These are phyloP conservation scores for Penicillium fuscoglaucum DNA, from an alignment of 2,329 filamentous ascomycete species.

Conservation along the genomic window DNA sequence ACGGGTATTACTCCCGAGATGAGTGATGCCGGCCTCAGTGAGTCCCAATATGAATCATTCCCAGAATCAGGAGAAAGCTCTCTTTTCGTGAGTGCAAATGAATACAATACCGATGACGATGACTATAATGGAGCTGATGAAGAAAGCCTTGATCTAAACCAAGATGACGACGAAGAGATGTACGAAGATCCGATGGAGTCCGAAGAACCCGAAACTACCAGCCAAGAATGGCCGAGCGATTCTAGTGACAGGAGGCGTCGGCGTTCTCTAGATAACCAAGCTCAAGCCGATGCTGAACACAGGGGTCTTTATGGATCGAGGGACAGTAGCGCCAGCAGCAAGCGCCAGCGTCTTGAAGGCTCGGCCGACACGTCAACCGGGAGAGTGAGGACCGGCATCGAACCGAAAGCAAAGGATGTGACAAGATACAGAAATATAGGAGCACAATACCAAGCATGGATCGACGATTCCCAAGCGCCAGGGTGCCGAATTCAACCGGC, in stretches of 20 bases:
- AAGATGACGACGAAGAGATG: background rate
- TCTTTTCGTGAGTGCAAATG: background rate
- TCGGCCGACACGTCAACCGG: background rate
- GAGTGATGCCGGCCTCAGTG: background rate
- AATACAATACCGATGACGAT: background rate
- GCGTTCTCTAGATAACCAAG: background rate
- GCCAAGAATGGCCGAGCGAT: background rate
- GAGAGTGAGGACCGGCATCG: background rate
- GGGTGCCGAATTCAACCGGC: background rate
- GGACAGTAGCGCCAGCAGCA: background rate
- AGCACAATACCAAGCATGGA: slow-evolving; percentile 1
- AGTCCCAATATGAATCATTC: background rate
- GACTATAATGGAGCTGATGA: background rate
- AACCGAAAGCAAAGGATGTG: background rate
- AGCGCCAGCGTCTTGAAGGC: background rate
- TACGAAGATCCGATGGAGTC: background rate
- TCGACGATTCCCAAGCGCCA: background rate
- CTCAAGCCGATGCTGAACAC: background rate
- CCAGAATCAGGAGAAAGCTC: background rate
- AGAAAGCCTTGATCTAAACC: background rate
- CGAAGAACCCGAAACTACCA: background rate
- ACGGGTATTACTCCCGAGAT: background rate
- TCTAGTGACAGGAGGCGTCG: background rate
- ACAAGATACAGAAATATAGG: background rate
- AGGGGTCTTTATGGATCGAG: background rate